phyloP scores from a whole-genome alignment of 306 rosid species.

The Ziziphus jujuba region DNA sequence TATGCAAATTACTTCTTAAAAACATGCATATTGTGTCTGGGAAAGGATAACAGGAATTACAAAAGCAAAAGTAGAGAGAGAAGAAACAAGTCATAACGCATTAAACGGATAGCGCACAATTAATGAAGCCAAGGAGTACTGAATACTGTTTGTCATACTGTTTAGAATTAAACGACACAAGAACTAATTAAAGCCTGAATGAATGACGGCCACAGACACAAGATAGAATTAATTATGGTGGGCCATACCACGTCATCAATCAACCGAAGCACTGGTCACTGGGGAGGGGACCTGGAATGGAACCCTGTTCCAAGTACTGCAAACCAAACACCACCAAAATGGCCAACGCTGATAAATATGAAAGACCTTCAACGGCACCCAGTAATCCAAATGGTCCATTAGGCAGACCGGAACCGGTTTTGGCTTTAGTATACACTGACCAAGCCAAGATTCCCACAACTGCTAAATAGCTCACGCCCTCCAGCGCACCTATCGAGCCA shows the following conservation, averaged over 20 bases:
- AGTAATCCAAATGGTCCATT: slow-evolving; percentile 78
- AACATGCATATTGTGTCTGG: too few species aligned
- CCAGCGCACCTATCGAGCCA: slow-evolving; percentile 83
- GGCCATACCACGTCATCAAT: slow-evolving; percentile 18
- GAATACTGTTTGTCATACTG: too few species aligned
- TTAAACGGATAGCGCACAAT: too few species aligned
- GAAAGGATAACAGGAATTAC: background rate
- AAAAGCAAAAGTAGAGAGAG: background rate
- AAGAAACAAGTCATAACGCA: background rate
- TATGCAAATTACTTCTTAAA: too few species aligned
- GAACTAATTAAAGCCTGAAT: background rate
- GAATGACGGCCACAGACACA: slow-evolving; percentile 41
- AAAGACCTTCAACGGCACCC: slow-evolving; percentile 89
- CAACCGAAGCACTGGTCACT: slow-evolving; percentile 87
- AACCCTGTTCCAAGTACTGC: slow-evolving; percentile 73
- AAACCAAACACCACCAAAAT: slow-evolving; percentile 75
- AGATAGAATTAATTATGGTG: slow-evolving; percentile 33
- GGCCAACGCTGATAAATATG: slow-evolving; percentile 58
- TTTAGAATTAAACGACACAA: too few species aligned
- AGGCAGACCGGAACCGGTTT: slow-evolving; percentile 88
- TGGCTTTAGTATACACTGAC: slow-evolving; percentile 75
- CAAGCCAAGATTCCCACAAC: slow-evolving; percentile 81
- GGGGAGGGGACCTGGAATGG: slow-evolving; percentile 88
- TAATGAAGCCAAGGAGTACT: too few species aligned
- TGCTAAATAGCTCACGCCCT: slow-evolving; percentile 80